Evolutionary conservation across 306 rosid species (phyloP).

Genomic region (Elaeagnus macrophylla): DNA sequence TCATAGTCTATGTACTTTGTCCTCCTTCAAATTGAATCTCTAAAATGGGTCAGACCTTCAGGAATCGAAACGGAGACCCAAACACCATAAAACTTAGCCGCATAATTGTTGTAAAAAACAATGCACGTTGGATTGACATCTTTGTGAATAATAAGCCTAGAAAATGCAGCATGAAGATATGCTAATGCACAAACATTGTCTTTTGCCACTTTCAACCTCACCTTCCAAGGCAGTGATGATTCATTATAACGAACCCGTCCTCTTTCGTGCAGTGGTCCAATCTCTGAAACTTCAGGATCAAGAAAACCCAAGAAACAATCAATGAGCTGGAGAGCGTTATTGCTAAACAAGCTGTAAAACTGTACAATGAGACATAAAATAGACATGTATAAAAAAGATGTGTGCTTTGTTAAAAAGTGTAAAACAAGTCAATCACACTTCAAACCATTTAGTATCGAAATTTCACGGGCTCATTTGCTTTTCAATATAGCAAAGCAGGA

Average conservation of each 20-base stretch:
- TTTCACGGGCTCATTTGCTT: no score
- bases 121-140: neutral
- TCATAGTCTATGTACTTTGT: neutral
- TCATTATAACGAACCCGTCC: neutral
- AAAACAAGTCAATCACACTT: no score
- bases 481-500: no score
- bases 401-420: no score
- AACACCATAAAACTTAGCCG: neutral
- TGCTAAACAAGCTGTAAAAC: no score
- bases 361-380: no score
- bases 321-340: neutral
- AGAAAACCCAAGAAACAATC: neutral
- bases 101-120: neutral
- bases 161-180: neutral
- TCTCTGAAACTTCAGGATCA: neutral
- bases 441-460: no score
- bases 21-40: neutral
- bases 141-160: neutral
- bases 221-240: neutral
- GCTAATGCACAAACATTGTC: neutral
- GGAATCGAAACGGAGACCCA: neutral
- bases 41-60: neutral
- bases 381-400: no score
- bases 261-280: neutral
- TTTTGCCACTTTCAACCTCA: conserved; percentile 3